Base-by-base conservation (phyloP, 1,284 basidiomycete species). In the Meripilus lineatus region DNA sequence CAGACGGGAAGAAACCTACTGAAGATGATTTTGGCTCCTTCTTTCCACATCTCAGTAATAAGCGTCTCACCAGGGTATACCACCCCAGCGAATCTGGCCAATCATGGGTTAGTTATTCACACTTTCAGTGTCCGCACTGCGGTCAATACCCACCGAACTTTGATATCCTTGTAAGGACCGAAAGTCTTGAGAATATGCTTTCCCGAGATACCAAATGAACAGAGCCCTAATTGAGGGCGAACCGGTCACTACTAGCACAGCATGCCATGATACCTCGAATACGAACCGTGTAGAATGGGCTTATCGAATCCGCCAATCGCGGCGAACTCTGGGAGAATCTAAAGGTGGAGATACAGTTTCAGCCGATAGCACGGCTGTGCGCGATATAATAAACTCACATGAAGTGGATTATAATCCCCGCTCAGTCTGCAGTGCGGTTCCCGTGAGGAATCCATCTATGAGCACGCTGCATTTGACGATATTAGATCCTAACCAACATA, bases 21-120 rank as follows among this genome's bases (percentile, higher is more conserved):
- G 66, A 99, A 99, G 51, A 97, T 81, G 52, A 98, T 85, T 68
- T 88, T 97, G 58, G 79, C 68, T 15, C 86, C 90, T 58, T 97
- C 93, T 64, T 94, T 97, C 95, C 95, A 99, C 93, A 97, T 96
- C 63, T 91, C 82, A 0, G 93, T 96, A 15, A 93, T 72, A 37
- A 96, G 75, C 0, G 95, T 98, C 71, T 99, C 93, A 8, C 94
- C 94, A 4, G 95, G 95, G 62, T 88, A 94, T 25, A 99, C 92
- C 5, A 88, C 79, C n/a, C 89, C 90, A 0, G 84, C 79, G 64
- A 95, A 93, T 43, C 88, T 86, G 37, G 44, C 21, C 17, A 18
- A 18, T 8, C 28, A 30, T 17, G 8, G 7, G 34, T 38, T n/a
- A 48, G 14, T 25, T 32, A 39, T 24, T 14, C n/a, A 10, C 14